Conservation (phyloP, 495 filamentous ascomycete species). For the Talaromyces liani region DNA sequence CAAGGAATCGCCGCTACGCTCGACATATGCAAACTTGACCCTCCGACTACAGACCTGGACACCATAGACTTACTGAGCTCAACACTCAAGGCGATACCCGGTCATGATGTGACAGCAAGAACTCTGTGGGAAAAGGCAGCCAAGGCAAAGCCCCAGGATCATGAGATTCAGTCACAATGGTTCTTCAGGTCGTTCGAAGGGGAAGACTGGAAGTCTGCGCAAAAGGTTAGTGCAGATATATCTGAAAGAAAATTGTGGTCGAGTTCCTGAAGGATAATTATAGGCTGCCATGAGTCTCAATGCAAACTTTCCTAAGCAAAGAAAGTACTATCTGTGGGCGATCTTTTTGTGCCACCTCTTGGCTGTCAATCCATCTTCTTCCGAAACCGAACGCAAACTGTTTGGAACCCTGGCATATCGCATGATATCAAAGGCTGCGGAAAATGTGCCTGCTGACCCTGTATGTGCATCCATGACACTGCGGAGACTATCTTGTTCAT, state of each 20-base stretch:
- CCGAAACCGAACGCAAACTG: constrained; percentile 43
- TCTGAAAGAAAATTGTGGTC: neutral
- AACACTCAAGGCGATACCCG: constrained; percentile 25
- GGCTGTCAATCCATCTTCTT: constrained; percentile 26
- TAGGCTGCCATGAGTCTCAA: constrained; percentile 54
- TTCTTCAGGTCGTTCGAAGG: constrained; percentile 40
- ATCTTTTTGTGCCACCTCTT: constrained; percentile 44
- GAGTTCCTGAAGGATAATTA: neutral
- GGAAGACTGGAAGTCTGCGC: constrained; percentile 49
- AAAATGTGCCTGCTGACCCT: constrained; percentile 40
- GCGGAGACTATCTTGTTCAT: constrained; percentile 3
- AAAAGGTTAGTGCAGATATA: constrained; percentile 33
- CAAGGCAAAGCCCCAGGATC: constrained; percentile 41
- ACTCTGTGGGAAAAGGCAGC: constrained; percentile 50
- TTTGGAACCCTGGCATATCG: constrained; percentile 53
- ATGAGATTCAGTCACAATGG: constrained; percentile 47
- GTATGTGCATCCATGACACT: constrained; percentile 19
- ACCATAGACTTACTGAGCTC: constrained; percentile 40
- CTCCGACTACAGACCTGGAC: constrained; percentile 43
- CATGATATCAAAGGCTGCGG: constrained; percentile 49
- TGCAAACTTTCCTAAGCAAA: constrained; percentile 47
- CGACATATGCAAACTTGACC: constrained; percentile 35
- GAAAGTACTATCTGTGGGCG: constrained; percentile 53
- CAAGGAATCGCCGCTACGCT: constrained; percentile 42
- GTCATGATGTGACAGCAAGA: constrained; percentile 25